Conservation (phyloP, 805 yeast genomes). For the Metschnikowia amazonensis region DNA sequence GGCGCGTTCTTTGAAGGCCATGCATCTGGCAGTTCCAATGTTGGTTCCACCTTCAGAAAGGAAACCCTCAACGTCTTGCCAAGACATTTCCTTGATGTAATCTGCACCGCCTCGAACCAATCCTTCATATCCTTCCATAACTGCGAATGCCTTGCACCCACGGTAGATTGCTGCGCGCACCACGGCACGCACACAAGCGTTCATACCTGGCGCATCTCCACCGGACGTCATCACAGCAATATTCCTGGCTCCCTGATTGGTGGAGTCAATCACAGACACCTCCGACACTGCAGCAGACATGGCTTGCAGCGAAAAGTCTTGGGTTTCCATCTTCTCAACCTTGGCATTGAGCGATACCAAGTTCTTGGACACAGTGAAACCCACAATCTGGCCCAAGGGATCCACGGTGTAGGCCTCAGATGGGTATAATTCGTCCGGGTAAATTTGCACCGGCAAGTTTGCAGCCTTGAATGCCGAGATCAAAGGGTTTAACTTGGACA, state of each 20-base stretch:
- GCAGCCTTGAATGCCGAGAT: slow-evolving; percentile 30
- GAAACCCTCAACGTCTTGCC: slow-evolving; percentile 75
- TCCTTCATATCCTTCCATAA: slow-evolving; percentile 74
- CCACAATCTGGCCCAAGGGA: slow-evolving; percentile 79
- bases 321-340: slow-evolving; percentile 24
- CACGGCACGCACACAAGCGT: slow-evolving; percentile 70
- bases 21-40: slow-evolving; percentile 76
- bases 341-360: slow-evolving; percentile 53
- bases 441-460: slow-evolving; percentile 45
- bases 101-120: slow-evolving; percentile 61
- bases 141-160: slow-evolving; percentile 64
- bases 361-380: slow-evolving; percentile 64
- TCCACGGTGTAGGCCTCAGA: slow-evolving; percentile 68
- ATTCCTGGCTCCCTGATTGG: slow-evolving; percentile 27
- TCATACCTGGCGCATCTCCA: slow-evolving; percentile 83
- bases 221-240: slow-evolving; percentile 80
- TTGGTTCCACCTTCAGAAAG: slow-evolving; percentile 69
- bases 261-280: not conserved
- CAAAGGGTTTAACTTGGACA: slow-evolving; percentile 37
- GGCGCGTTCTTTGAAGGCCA: slow-evolving; percentile 59
- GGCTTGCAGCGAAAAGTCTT: slow-evolving; percentile 4
- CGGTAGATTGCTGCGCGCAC: slow-evolving; percentile 62
- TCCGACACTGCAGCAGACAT: slow-evolving; percentile 14
- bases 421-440: slow-evolving; percentile 73
- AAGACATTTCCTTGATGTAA: slow-evolving; percentile 54